Evolutionary conservation across 768 basidiomycete genomes (phyloP).

Genomic region (Nevesoporus exiguus): DNA sequence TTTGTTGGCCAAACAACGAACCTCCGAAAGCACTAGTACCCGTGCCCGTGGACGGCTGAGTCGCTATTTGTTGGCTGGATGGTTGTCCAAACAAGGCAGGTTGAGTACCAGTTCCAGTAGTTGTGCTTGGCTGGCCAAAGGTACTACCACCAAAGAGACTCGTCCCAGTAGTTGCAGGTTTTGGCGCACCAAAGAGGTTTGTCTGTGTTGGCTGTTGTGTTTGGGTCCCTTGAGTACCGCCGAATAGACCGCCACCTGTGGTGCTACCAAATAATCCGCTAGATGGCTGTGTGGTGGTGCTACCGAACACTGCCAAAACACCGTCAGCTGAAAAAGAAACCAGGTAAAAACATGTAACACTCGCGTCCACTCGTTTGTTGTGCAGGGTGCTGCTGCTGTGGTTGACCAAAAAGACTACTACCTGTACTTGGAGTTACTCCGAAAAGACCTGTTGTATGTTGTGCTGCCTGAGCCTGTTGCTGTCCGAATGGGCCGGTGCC

Average conservation of each 20-base stretch:
- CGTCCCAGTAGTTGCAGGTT: conserved; percentile 31
- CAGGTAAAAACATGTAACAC: conserved; percentile 8
- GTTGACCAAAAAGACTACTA: conserved; percentile 34
- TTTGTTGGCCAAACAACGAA: conserved; percentile 47
- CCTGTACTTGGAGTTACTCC: conserved; percentile 23
- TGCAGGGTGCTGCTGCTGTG: conserved; percentile 36
- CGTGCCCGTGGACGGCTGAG: conserved; percentile 36
- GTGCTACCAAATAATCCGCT: conserved; percentile 39
- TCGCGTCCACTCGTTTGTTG: conserved; percentile 39
- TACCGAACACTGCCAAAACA: conserved; percentile 36
- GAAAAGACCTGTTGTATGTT: conserved; percentile 28
- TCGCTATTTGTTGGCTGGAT: conserved; percentile 40
- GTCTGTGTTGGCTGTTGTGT: conserved; percentile 36
- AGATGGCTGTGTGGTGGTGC: conserved; percentile 26
- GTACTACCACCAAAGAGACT: conserved; percentile 51
- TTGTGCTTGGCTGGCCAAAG: conserved; percentile 41
- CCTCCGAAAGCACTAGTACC: conserved; percentile 36
- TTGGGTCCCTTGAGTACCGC: conserved; percentile 33
- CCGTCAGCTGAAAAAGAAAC: conserved; percentile 6
- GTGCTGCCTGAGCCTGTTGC: conserved; percentile 24
- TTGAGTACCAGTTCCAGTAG: conserved; percentile 29
- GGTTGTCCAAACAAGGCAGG: conserved; percentile 50
- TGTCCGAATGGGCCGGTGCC: conserved; percentile 31
- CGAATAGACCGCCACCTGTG: conserved; percentile 35
- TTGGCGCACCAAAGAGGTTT: conserved; percentile 30